A percentile compares a stretch with the other conserved stretches of the same genome.
Evolutionary conservation across 2,329 filamentous ascomycete genomes (phyloP).

Genomic region (Colletotrichum trifolii): DNA sequence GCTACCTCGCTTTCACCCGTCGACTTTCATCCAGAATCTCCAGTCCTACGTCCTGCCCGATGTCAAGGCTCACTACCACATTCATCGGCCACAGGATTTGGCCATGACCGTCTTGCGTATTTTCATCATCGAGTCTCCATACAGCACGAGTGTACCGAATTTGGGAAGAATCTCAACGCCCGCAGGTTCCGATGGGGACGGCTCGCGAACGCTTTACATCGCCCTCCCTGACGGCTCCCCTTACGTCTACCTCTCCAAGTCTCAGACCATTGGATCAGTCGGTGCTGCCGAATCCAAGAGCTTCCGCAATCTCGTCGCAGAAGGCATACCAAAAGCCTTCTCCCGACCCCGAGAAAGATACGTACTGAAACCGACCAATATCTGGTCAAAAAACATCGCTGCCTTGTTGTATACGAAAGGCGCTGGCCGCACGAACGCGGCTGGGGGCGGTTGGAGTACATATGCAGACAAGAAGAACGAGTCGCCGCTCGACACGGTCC

Average conservation of each 20-base stretch:
- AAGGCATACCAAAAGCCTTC: slow-evolving; percentile 84
- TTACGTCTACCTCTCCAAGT: slow-evolving; percentile 74
- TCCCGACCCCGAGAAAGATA: slow-evolving; percentile 80
- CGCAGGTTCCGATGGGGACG: slow-evolving; percentile 63
- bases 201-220: slow-evolving; percentile 79
- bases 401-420: slow-evolving; percentile 78
- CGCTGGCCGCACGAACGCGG: slow-evolving; percentile 74
- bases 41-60: slow-evolving; percentile 80
- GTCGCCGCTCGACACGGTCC: slow-evolving; percentile 64
- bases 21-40: slow-evolving; percentile 81
- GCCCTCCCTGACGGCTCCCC: slow-evolving; percentile 86
- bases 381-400: slow-evolving; percentile 77
- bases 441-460: slow-evolving; percentile 82
- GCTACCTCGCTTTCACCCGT: slow-evolving; percentile 81
- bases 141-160: slow-evolving; percentile 64
- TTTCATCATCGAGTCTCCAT: slow-evolving; percentile 83
- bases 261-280: slow-evolving; percentile 55
- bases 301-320: slow-evolving; percentile 76
- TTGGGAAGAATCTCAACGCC: slow-evolving; percentile 47
- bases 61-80: slow-evolving; percentile 85
- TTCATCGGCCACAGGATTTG: slow-evolving; percentile 76
- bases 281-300: slow-evolving; percentile 67
- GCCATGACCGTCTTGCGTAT: slow-evolving; percentile 81
- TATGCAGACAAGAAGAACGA: slow-evolving; percentile 73
- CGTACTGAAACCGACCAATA: slow-evolving; percentile 72